Evolutionary conservation across 2,329 filamentous ascomycete species (phyloP).

Genomic region (Shiraia sp.): DNA sequence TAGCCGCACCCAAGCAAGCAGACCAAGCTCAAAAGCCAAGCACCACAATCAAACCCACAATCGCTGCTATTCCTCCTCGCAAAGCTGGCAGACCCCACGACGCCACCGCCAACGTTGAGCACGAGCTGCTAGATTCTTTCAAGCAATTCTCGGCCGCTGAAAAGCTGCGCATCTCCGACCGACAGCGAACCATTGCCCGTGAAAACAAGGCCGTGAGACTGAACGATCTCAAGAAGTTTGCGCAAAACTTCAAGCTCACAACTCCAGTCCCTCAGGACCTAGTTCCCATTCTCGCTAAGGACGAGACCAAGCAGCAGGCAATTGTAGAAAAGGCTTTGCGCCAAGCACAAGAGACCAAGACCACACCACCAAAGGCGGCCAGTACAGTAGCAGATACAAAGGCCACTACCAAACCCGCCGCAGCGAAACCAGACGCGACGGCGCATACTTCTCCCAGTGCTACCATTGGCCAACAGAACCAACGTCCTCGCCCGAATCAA

Average conservation of each 20-base stretch:
- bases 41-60: slow-evolving; percentile 31
- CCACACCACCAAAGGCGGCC: slow-evolving; percentile 44
- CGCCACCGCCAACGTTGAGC: slow-evolving; percentile 63
- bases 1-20: slow-evolving; percentile 21
- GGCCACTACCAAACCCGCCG: slow-evolving; percentile 35
- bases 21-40: slow-evolving; percentile 35
- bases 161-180: slow-evolving; percentile 63
- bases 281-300: slow-evolving; percentile 93
- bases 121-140: slow-evolving; percentile 65
- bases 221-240: slow-evolving; percentile 94
- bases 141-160: slow-evolving; percentile 66
- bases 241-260: slow-evolving; percentile 88
- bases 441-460: slow-evolving; percentile 34
- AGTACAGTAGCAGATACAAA: slow-evolving; percentile 46
- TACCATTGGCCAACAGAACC: slow-evolving; percentile 49
- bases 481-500: slow-evolving; percentile 48
- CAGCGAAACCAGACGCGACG: slow-evolving; percentile 41
- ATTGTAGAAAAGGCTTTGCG: slow-evolving; percentile 87
- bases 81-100: slow-evolving; percentile 53
- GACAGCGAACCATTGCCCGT: slow-evolving; percentile 56
- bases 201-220: slow-evolving; percentile 89
- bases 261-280: slow-evolving; percentile 91
- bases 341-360: slow-evolving; percentile 64
- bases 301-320: slow-evolving; percentile 89
- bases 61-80: slow-evolving; percentile 31